These are phyloP conservation scores for Waitea zeae DNA, from an alignment of 1,284 basidiomycete genomes.

Conservation along the genomic window DNA sequence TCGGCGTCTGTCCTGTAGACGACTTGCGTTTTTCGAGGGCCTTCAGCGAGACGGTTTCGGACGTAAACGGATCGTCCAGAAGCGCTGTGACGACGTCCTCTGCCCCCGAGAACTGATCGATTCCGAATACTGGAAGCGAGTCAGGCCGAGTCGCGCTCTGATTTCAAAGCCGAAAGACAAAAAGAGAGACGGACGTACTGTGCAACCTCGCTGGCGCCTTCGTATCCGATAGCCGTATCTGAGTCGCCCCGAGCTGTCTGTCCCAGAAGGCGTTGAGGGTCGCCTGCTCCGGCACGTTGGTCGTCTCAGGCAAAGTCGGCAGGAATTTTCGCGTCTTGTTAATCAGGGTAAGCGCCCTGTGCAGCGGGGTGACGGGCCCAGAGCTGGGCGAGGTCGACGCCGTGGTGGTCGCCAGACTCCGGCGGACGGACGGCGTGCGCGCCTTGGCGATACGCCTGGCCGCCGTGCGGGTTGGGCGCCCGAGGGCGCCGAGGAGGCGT, in stretches of 20 bases:
- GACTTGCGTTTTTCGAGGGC: no score
- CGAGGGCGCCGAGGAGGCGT: no score
- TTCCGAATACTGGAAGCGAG: slow-evolving; percentile 31
- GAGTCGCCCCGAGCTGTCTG: background rate
- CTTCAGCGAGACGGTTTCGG: no score
- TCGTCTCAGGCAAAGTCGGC: no score
- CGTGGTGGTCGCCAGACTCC: background rate
- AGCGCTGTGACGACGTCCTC: slow-evolving; percentile 45
- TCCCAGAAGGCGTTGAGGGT: no score
- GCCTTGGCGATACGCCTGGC: no score
- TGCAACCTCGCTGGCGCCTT: background rate
- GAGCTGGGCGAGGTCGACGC: no score
- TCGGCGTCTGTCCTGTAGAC: no score
- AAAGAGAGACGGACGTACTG: background rate
- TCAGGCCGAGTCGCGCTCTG: background rate
- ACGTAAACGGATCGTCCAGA: slow-evolving; percentile 50
- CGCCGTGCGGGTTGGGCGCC: no score
- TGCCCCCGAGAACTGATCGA: slow-evolving; percentile 30
- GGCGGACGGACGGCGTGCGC: no score
- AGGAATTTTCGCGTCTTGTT: background rate
- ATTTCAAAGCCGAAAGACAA: background rate
- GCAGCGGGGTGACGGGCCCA: no score
- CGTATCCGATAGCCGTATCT: background rate
- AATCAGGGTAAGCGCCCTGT: background rate
- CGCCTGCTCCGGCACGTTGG: no score